Conservation (phyloP, 2,329 filamentous ascomycete species). For the Thielaviopsis populi region DNA sequence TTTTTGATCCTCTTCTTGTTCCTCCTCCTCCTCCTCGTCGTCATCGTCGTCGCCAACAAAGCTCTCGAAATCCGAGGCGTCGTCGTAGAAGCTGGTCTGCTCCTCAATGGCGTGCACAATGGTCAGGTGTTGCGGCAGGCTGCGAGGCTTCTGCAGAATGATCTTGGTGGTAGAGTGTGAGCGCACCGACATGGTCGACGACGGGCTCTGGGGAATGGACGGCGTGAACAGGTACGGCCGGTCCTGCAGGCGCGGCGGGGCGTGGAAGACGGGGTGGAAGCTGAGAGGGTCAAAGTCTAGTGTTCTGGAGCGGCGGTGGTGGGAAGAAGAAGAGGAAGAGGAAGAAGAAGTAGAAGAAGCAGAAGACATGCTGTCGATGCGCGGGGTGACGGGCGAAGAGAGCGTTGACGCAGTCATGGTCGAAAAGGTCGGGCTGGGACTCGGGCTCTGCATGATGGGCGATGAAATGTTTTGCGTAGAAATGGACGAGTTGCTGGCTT, state of each 20-base stretch:
- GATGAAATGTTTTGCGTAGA: constrained; percentile 10
- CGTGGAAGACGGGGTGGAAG: constrained; percentile 13
- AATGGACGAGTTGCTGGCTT: constrained; percentile 13
- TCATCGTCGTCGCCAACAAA: background rate
- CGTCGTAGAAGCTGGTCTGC: constrained; percentile 3
- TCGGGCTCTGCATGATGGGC: constrained; percentile 11
- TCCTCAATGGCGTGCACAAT: constrained; percentile 16
- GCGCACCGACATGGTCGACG: constrained; percentile 15
- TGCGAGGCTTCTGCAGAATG: constrained; percentile 13
- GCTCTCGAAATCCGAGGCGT: constrained; percentile 6
- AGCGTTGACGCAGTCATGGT: background rate
- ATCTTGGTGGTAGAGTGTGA: constrained; percentile 13
- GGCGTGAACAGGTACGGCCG: constrained; percentile 16
- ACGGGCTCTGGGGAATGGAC: constrained; percentile 4
- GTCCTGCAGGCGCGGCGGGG: constrained; percentile 16
- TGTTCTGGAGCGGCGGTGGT: constrained; percentile 15
- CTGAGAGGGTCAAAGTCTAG: constrained; percentile 17
- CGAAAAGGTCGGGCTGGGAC: constrained; percentile 8
- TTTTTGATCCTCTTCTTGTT: background rate
- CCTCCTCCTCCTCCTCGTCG: background rate
- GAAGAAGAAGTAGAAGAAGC: background rate
- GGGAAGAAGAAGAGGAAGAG: constrained; percentile 1
- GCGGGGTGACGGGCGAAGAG: constrained; percentile 1
- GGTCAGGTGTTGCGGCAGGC: constrained; percentile 12
- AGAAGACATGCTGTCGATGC: background rate